Evolutionary conservation across 2,329 filamentous ascomycete genomes (phyloP).

Genomic region (Curvularia sp.): DNA sequence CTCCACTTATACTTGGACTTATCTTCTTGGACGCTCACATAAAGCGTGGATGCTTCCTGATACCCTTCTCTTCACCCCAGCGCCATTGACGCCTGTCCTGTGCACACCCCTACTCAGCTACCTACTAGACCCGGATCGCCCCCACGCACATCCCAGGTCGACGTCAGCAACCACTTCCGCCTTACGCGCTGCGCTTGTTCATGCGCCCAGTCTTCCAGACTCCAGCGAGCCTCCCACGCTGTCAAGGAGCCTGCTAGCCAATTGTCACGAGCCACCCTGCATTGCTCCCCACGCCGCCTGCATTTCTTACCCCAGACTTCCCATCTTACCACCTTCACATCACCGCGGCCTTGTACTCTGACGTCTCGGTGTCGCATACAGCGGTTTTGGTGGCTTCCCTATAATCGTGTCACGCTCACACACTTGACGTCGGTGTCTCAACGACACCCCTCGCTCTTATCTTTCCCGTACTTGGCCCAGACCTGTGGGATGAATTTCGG

Average conservation of each 20-base stretch:
- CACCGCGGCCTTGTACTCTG: constrained; percentile 20
- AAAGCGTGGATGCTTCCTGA: constrained; percentile 29
- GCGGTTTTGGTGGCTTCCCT: constrained; percentile 20
- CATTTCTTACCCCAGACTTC: constrained; percentile 38
- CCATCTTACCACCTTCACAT: background rate
- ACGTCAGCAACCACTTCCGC: constrained; percentile 29
- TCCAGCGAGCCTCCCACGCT: constrained; percentile 35
- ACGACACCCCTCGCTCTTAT: background rate
- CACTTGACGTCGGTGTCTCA: background rate
- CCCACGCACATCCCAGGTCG: constrained; percentile 12
- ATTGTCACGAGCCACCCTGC: constrained; percentile 31
- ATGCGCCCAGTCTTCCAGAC: constrained; percentile 26
- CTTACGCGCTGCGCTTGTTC: constrained; percentile 32
- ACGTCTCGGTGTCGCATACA: constrained; percentile 24
- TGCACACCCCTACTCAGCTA: background rate
- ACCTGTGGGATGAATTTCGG: constrained; percentile 49
- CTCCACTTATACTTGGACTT: constrained; percentile 23
- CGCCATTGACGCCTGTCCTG: background rate
- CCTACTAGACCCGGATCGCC: constrained; percentile 9
- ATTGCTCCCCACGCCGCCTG: constrained; percentile 39
- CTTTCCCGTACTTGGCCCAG: constrained; percentile 6
- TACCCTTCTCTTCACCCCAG: constrained; percentile 11
- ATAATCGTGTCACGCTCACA: background rate
- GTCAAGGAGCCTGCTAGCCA: constrained; percentile 29
- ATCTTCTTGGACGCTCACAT: constrained; percentile 31